Evolutionary conservation across 805 yeast species (phyloP).

Genomic region (Monosporozyma solicola): DNA sequence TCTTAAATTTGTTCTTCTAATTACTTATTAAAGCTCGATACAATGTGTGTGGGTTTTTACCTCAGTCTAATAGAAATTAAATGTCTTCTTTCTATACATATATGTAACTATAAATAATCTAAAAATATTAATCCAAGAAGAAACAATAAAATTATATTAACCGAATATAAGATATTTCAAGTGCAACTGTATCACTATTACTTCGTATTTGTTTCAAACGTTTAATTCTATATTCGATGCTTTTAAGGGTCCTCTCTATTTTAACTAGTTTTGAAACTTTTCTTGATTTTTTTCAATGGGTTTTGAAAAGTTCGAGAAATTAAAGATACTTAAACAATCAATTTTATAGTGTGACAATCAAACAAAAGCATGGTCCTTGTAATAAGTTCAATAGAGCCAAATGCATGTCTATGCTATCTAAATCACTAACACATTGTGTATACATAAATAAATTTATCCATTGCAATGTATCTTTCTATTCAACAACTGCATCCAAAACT

Average conservation of each 20-base stretch:
- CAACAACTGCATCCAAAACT: not conserved
- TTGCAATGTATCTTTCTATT: not conserved
- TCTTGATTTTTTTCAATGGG: not conserved
- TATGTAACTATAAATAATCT: too few relatives aligned
- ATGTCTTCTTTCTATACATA: too few relatives aligned
- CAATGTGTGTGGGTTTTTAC: not conserved
- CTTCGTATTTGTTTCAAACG: too few relatives aligned
- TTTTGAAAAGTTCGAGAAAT: not conserved
- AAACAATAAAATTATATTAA: too few relatives aligned
- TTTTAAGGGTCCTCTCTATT: not conserved
- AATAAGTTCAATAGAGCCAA: not conserved
- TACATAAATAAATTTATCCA: not conserved
- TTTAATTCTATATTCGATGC: too few relatives aligned
- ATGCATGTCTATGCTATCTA: not conserved
- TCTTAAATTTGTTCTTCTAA: constrained; percentile 47
- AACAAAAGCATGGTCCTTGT: too few relatives aligned
- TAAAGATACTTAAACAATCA: not conserved
- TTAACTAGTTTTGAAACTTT: not conserved
- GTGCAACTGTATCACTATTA: too few relatives aligned
- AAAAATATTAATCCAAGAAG: too few relatives aligned
- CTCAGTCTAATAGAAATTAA: not conserved
- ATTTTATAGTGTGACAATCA: too few relatives aligned
- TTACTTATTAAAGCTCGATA: not conserved
- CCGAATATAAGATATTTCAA: too few relatives aligned
- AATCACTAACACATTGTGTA: not conserved